phyloP scores from a whole-genome alignment of 805 yeast species.

The Metschnikowia amazonensis region DNA sequence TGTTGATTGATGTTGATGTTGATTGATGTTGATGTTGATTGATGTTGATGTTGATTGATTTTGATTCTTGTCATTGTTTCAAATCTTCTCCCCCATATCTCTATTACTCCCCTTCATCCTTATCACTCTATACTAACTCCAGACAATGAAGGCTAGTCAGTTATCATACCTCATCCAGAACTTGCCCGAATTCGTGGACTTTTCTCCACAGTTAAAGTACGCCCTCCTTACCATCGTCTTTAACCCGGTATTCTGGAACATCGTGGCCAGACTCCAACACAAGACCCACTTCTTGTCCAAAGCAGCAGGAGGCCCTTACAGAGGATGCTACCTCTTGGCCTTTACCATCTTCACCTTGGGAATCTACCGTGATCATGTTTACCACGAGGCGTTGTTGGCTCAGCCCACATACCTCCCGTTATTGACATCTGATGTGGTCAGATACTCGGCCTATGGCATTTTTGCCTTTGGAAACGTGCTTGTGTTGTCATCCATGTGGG shows the following conservation, averaged over 20 bases:
- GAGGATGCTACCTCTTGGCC: conserved; percentile 86
- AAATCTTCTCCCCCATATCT: not conserved
- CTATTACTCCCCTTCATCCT: too few relatives aligned
- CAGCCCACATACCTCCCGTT: conserved; percentile 68
- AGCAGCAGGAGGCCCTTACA: conserved; percentile 58
- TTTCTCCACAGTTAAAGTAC: conserved; percentile 14
- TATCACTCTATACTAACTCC: conserved; percentile 4
- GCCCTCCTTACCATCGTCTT: conserved; percentile 71
- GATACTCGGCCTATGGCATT: conserved; percentile 48
- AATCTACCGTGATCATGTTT: conserved; percentile 69
- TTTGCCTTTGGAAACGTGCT: conserved; percentile 75
- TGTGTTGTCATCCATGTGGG: conserved; percentile 84
- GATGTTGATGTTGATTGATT: too few relatives aligned
- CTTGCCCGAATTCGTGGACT: conserved; percentile 15
- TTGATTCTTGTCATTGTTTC: not conserved
- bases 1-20: too few relatives aligned
- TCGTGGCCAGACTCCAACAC: conserved; percentile 84
- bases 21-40: too few relatives aligned
- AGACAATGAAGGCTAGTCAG: conserved; percentile 14
- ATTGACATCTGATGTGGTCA: conserved; percentile 34
- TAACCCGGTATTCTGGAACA: conserved; percentile 95
- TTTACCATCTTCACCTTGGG: conserved; percentile 82
- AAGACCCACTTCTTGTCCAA: conserved; percentile 73
- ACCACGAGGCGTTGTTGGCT: conserved; percentile 62
- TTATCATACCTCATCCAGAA: conserved; percentile 11